Evolutionary conservation across 2,329 filamentous ascomycete species (phyloP).

Genomic region (Phaeoacremonium minimum): DNA sequence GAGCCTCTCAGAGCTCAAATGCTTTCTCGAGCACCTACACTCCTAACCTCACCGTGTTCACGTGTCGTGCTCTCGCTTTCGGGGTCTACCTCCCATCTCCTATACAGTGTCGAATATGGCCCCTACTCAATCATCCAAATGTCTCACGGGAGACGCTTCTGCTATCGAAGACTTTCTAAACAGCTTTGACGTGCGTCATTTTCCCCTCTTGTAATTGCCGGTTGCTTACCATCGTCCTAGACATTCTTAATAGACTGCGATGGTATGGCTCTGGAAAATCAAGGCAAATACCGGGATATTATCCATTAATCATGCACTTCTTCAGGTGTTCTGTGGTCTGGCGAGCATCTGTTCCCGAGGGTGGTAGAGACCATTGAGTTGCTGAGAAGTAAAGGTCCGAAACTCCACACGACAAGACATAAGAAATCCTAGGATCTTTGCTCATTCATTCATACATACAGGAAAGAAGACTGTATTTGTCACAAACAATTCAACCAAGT

Average conservation of each 20-base stretch:
- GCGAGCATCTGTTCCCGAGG: slow-evolving; percentile 81
- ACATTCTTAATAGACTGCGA: slow-evolving; percentile 96
- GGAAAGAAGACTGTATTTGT: slow-evolving; percentile 94
- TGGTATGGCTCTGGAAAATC: slow-evolving; percentile 51
- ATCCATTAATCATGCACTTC: background rate
- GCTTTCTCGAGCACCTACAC: no score
- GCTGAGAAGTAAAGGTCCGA: slow-evolving; percentile 71
- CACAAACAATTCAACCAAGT: slow-evolving; percentile 98
- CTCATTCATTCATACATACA: slow-evolving; percentile 34
- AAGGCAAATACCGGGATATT: slow-evolving; percentile 3
- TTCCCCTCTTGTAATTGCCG: slow-evolving; percentile 1
- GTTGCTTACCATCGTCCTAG: slow-evolving; percentile 37
- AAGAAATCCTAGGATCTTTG: no score
- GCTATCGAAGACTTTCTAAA: slow-evolving; percentile 81
- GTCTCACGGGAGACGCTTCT: slow-evolving; percentile 74
- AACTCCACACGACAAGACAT: no score
- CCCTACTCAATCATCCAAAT: slow-evolving; percentile 41
- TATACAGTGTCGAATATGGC: slow-evolving; percentile 2
- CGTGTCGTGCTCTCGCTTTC: no score
- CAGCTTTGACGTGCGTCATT: slow-evolving; percentile 78
- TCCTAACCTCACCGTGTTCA: no score
- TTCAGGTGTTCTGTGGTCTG: slow-evolving; percentile 91
- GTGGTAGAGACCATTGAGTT: slow-evolving; percentile 82
- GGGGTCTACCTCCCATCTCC: no score
- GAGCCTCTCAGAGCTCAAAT: no score